Evolutionary conservation across 129 eudicot genomes (phyloP).

Genomic region (Artemisia tridentata): DNA sequence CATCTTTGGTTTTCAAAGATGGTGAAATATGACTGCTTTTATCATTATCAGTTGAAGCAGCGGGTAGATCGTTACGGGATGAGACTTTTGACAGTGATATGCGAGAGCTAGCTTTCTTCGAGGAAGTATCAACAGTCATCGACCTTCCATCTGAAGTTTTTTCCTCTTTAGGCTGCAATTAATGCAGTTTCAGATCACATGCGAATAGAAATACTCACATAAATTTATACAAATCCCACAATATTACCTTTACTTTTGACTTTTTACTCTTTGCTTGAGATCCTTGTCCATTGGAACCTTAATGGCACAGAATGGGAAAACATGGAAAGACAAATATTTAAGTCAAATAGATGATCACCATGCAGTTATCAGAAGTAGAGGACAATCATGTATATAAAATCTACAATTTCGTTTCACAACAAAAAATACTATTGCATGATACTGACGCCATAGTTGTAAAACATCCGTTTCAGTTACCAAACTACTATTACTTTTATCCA

Average conservation of each 20-base stretch:
- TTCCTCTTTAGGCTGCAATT: slow-evolving; percentile 47
- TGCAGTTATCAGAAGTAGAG: slow-evolving; percentile 21
- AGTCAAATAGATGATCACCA: slow-evolving; percentile 24
- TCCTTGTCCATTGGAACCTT: slow-evolving; percentile 81
- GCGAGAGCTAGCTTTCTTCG: slow-evolving; percentile 42
- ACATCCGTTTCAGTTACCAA: slow-evolving; percentile 4
- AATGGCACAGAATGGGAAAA: slow-evolving; percentile 20
- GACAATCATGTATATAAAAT: background rate
- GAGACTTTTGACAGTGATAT: slow-evolving; percentile 39
- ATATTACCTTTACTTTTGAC: slow-evolving; percentile 67
- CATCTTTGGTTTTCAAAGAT: slow-evolving; percentile 30
- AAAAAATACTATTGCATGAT: slow-evolving; percentile 2
- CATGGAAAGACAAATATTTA: slow-evolving; percentile 4
- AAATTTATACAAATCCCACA: slow-evolving; percentile 10
- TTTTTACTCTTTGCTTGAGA: slow-evolving; percentile 61
- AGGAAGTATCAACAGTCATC: slow-evolving; percentile 34
- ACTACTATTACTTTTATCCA: background rate
- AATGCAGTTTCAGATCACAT: slow-evolving; percentile 20
- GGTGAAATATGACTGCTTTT: slow-evolving; percentile 28
- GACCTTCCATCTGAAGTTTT: slow-evolving; percentile 44
- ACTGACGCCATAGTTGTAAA: slow-evolving; percentile 13
- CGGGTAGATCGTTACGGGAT: slow-evolving; percentile 34
- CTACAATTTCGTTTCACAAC: background rate
- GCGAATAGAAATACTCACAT: slow-evolving; percentile 6
- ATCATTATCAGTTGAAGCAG: slow-evolving; percentile 38